Conservation (phyloP, 768 basidiomycete species). For the Auricularia auricula-judae region DNA sequence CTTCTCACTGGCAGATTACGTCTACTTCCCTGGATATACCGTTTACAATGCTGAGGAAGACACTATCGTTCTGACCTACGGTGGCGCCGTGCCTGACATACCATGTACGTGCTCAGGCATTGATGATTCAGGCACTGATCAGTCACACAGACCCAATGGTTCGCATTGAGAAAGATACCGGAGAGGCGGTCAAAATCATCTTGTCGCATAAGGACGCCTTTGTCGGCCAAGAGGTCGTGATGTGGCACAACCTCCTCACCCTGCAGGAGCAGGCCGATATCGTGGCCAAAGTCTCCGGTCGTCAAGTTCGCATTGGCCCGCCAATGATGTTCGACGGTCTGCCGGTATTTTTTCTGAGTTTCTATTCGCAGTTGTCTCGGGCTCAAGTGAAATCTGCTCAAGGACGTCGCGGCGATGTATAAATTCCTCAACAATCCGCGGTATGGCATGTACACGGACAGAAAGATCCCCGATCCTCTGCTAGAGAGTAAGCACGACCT, state of each 20-base stretch:
- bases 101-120: background rate
- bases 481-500: background rate
- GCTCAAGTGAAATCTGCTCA: background rate
- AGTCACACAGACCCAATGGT: background rate
- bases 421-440: background rate
- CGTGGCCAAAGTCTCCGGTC: background rate
- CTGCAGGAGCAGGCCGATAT: background rate
- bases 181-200: background rate
- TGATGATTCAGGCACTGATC: background rate
- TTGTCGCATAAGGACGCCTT: background rate
- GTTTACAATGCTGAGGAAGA: no score
- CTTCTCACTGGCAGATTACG: background rate
- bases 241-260: background rate
- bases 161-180: background rate
- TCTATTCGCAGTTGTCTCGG: background rate
- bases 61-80: no score
- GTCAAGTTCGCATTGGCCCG: background rate
- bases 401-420: background rate
- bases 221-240: background rate
- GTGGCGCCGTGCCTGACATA: no score
- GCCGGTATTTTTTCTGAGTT: background rate
- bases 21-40: background rate
- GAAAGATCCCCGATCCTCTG: background rate
- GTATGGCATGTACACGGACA: background rate
- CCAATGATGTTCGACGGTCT: background rate